Base-by-base conservation (phyloP, 805 yeast species). In the Kazachstania martiniae region DNA sequence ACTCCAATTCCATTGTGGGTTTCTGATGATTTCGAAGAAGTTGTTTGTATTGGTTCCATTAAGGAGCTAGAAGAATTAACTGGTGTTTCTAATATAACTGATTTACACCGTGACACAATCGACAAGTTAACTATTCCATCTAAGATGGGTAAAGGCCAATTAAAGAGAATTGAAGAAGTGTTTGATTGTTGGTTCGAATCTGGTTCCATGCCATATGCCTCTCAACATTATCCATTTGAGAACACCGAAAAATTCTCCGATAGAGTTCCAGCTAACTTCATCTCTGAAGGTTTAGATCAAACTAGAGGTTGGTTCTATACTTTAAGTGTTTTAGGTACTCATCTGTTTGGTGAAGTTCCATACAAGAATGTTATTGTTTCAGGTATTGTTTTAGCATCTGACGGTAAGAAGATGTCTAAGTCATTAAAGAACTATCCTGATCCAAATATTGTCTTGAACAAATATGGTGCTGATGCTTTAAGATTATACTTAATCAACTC, bases 291-390 rank as follows among this genome's bases (percentile, higher is more conserved):
- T 65, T 73, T 91, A 49, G 99, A 91, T 65, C 99, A 91, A 68
- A 91, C 99, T 38, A 84, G 99, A 74, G 99, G 99, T 58, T 91
- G 99, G 99, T 91, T 91, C 66, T 91, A 91, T 63, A 91, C 98
- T 33, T 70, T 91, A 59, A 79, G 94, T 28, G 95, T 91, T 16
- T 70, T 91, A 51, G 98, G 97, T 59, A 84, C 95, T 36, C 96
- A 89, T 50, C 66, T 91, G 49, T 91, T 91, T 66, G 78, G 81
- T 51, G 72, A 77, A 37, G 93, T 94, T 42, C 97, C 99, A 31
- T 91, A 81, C 70, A 67, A 89, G 62, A 91, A 91, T 59, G 95
- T 87, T 43, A 84, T 91, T 58, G 98, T 91, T 32, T 69, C 86
- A 27, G 99, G 99, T 69, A 83, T 91, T 55, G 95, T 91, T 28